Evolutionary conservation across 805 yeast genomes (phyloP).

Genomic region (Huiozyma naganishii): DNA sequence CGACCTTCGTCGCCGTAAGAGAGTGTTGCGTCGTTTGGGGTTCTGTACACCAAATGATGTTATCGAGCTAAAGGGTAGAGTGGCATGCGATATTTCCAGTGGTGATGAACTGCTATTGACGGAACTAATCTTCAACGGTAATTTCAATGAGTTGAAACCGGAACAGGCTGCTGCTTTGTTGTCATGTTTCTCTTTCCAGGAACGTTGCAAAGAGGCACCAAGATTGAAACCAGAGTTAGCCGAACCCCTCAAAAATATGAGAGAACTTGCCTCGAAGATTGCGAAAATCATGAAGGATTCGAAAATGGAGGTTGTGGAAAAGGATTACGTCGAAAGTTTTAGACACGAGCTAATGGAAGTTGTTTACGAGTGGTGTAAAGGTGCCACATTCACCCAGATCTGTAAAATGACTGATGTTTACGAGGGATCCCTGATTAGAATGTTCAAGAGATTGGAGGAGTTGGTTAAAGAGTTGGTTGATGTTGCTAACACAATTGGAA

Average conservation of each 20-base stretch:
- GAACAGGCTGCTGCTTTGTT: slow-evolving; percentile 88
- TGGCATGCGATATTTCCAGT: slow-evolving; percentile 90
- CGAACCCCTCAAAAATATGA: slow-evolving; percentile 83
- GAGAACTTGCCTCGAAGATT: slow-evolving; percentile 81
- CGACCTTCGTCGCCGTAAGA: slow-evolving; percentile 82
- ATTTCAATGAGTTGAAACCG: slow-evolving; percentile 75
- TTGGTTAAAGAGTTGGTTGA: slow-evolving; percentile 78
- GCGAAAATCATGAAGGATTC: slow-evolving; percentile 86
- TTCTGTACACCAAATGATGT: slow-evolving; percentile 81
- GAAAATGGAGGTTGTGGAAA: slow-evolving; percentile 80
- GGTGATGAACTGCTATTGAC: slow-evolving; percentile 80
- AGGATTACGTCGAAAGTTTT: slow-evolving; percentile 85
- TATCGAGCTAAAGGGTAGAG: slow-evolving; percentile 93
- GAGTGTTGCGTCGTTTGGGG: slow-evolving; percentile 86
- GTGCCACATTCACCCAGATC: slow-evolving; percentile 90
- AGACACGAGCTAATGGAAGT: slow-evolving; percentile 95
- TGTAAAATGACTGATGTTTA: slow-evolving; percentile 98
- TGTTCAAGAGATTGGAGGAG: slow-evolving; percentile 91
- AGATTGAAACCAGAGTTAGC: slow-evolving; percentile 78
- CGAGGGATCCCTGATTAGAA: slow-evolving; percentile 91
- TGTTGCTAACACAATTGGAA: slow-evolving; percentile 94
- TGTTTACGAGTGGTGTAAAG: slow-evolving; percentile 92
- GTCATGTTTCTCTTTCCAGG: slow-evolving; percentile 95
- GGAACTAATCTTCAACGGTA: slow-evolving; percentile 90
- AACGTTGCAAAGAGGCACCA: slow-evolving; percentile 81